Evolutionary conservation across 352 stramenopile species (phyloP).

Genomic region (Elongisporangium senticosum): DNA sequence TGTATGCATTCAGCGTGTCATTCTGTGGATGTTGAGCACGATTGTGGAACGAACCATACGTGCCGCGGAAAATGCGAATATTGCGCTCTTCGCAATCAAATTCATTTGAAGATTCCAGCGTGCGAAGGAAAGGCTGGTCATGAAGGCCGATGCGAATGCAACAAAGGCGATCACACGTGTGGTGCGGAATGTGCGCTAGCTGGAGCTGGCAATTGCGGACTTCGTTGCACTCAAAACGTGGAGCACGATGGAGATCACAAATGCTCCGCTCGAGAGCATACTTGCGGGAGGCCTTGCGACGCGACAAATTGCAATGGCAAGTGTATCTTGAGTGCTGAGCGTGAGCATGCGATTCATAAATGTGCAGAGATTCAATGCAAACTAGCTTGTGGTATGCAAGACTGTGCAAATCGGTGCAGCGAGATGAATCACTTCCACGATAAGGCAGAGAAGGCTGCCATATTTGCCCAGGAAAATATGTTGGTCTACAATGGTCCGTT

Average conservation of each 20-base stretch:
- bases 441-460: constrained; percentile 6
- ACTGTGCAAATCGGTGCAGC: constrained; percentile 26
- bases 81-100: constrained; percentile 14
- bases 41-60: constrained; percentile 35
- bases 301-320: constrained; percentile 23
- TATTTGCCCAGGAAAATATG: constrained; percentile 20
- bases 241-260: constrained; percentile 24
- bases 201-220: constrained; percentile 26
- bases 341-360: constrained; percentile 26
- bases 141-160: constrained; percentile 32
- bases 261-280: constrained; percentile 30
- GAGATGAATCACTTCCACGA: constrained; percentile 37
- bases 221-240: constrained; percentile 16
- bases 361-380: constrained; percentile 27
- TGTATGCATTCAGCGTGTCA: constrained; percentile 32
- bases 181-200: constrained; percentile 15
- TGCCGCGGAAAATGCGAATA: constrained; percentile 30
- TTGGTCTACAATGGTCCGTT: not conserved
- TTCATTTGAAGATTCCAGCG: constrained; percentile 13
- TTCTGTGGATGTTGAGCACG: constrained; percentile 19
- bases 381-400: constrained; percentile 22
- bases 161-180: constrained; percentile 33
- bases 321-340: constrained; percentile 24
- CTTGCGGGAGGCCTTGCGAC: constrained; percentile 21
- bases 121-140: constrained; percentile 28